Evolutionary conservation across 139 green algal genomes (phyloP).

Genomic region (Raphidocelis subcapitata): DNA sequence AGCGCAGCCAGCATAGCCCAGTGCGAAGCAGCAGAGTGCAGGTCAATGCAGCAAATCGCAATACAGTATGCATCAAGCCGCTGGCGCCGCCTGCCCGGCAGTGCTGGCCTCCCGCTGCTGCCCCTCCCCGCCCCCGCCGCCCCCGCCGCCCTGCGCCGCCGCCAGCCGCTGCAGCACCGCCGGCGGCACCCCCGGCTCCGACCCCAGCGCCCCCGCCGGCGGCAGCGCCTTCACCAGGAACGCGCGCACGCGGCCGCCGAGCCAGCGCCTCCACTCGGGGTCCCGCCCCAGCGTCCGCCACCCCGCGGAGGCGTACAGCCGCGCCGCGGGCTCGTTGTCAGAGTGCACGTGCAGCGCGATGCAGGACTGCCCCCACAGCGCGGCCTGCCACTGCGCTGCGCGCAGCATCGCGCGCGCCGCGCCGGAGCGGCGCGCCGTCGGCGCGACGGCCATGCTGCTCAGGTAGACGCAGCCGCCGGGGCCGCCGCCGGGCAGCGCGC

Average conservation of each 20-base stretch:
- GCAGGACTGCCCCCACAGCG: slow-evolving; percentile 18
- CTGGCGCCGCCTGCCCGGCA: too few relatives aligned
- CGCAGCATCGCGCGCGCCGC: slow-evolving; percentile 31
- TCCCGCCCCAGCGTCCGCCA: slow-evolving; percentile 12
- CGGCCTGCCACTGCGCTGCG: slow-evolving; percentile 35
- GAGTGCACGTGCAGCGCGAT: slow-evolving; percentile 38
- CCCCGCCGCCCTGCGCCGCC: background rate
- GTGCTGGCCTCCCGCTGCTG: background rate
- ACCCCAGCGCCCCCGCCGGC: background rate
- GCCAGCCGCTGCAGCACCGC: background rate
- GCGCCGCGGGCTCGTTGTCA: slow-evolving; percentile 20
- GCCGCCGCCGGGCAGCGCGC: background rate
- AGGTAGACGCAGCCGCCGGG: slow-evolving; percentile 29
- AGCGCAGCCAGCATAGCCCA: too few relatives aligned
- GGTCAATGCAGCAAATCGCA: too few relatives aligned
- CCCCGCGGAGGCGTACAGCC: slow-evolving; percentile 26
- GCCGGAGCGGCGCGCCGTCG: slow-evolving; percentile 12
- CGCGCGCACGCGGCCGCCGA: slow-evolving; percentile 12
- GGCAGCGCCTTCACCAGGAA: slow-evolving; percentile 26
- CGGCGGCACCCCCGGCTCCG: background rate
- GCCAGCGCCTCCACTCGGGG: slow-evolving; percentile 2
- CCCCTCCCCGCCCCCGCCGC: background rate
- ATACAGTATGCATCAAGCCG: too few relatives aligned
- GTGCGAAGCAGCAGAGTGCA: too few relatives aligned
- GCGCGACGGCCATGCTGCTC: slow-evolving; percentile 37